These are phyloP conservation scores for Trypanosoma vivax DNA, from an alignment of 208 protist genomes.

Conservation along the genomic window DNA sequence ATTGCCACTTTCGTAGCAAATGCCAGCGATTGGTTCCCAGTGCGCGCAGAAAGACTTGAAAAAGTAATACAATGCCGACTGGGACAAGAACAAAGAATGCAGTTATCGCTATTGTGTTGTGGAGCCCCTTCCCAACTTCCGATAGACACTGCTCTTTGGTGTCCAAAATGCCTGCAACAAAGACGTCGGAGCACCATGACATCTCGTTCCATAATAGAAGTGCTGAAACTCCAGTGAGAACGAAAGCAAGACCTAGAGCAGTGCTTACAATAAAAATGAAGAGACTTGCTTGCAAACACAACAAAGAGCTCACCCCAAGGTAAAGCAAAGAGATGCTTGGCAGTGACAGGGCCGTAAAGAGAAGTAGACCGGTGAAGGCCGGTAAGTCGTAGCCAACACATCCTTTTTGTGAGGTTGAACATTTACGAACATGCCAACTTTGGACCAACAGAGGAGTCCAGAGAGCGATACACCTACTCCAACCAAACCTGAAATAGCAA, in stretches of 20 bases:
- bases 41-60: neutral
- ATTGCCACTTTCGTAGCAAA: neutral
- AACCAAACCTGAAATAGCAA: neutral
- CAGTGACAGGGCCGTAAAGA: conserved; percentile 16
- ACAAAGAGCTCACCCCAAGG: conserved; percentile 9
- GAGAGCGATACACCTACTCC: neutral
- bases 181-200: conserved; percentile 22
- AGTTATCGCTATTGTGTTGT: conserved; percentile 13
- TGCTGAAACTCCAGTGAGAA: conserved; percentile 12
- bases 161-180: conserved; percentile 23
- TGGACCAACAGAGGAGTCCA: conserved; percentile 5
- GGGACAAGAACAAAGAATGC: conserved; percentile 23
- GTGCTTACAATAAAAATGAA: neutral
- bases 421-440: conserved; percentile 15
- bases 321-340: conserved; percentile 13
- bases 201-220: conserved; percentile 19
- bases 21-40: neutral
- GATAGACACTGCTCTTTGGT: conserved; percentile 3
- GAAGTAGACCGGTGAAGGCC: conserved; percentile 15
- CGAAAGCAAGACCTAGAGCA: conserved; percentile 9
- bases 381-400: conserved; percentile 20
- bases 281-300: neutral
- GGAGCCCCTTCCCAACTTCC: conserved; percentile 20
- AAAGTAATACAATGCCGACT: conserved; percentile 13
- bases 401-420: neutral